Conservation (phyloP, 2,329 filamentous ascomycete species). For the Trichoderma sp. region DNA sequence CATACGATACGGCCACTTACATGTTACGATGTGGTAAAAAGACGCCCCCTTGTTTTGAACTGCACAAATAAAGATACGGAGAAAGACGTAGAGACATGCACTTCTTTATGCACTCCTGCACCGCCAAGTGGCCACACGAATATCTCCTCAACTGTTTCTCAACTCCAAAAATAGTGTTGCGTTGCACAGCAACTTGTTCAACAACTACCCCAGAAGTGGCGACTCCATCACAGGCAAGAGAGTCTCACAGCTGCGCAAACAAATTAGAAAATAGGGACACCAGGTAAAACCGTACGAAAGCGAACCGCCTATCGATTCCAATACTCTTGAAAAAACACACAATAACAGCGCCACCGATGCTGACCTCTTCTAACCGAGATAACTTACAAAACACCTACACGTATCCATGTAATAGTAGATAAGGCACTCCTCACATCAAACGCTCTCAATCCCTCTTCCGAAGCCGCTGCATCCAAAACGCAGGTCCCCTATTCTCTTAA, state of each 20-base stretch:
- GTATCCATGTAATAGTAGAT: neutral
- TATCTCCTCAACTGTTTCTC: neutral
- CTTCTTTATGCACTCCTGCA: neutral
- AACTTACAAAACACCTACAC: neutral
- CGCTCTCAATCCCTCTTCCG: neutral
- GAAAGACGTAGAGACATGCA: neutral
- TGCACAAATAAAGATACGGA: neutral
- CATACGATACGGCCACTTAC: neutral
- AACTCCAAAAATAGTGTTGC: neutral
- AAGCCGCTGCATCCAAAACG: neutral
- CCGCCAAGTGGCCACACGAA: neutral
- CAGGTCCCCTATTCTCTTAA: neutral
- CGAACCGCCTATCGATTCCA: neutral
- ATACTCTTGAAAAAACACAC: too few species aligned
- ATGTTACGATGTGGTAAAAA: neutral
- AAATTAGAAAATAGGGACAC: neutral
- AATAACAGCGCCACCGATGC: too few species aligned
- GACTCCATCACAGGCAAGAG: neutral
- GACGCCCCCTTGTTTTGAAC: neutral
- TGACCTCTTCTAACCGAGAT: too few species aligned
- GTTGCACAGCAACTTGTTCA: neutral
- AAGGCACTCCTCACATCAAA: neutral
- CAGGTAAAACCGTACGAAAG: neutral
- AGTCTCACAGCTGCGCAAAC: neutral
- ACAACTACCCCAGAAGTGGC: neutral